These are phyloP conservation scores for Lentinus brumalis DNA, from an alignment of 768 basidiomycete genomes.

Conservation along the genomic window DNA sequence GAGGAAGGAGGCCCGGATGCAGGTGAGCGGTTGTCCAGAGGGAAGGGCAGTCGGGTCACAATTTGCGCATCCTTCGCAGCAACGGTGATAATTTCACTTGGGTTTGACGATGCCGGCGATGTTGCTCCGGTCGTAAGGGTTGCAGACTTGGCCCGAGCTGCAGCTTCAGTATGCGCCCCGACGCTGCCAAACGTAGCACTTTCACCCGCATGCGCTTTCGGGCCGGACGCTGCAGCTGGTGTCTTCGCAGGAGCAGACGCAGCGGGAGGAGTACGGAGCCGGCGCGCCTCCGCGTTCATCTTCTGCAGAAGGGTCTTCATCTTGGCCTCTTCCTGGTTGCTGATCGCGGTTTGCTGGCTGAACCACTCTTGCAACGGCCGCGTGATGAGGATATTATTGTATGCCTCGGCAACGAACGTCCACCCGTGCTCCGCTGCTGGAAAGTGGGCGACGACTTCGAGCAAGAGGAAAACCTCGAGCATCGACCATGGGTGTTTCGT, in stretches of 20 bases:
- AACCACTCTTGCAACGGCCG: conserved; percentile 21
- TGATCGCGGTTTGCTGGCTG: conserved; percentile 8
- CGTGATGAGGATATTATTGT: conserved; percentile 23
- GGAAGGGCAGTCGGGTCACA: conserved; percentile 10
- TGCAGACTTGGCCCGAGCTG: conserved; percentile 10
- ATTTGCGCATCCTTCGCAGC: conserved; percentile 9
- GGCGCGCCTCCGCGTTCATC: conserved; percentile 8
- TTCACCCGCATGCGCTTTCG: conserved; percentile 1
- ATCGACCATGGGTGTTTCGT: conserved; percentile 17
- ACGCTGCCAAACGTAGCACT: conserved; percentile 16
- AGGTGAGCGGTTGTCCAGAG: conserved; percentile 1
- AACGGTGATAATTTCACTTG: too few species aligned
- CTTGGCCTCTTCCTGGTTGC: conserved; percentile 14
- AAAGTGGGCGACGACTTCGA: conserved; percentile 18
- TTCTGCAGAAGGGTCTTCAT: conserved; percentile 11
- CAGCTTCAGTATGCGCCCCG: conserved; percentile 15
- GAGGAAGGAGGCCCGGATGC: background rate
- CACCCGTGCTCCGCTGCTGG: conserved; percentile 17
- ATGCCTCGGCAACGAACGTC: conserved; percentile 20
- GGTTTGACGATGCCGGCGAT: background rate
- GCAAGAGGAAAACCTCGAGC: conserved; percentile 18
- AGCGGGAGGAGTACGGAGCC: background rate
- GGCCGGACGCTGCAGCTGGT: background rate
- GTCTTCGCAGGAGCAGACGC: background rate
- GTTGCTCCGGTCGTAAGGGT: background rate